A percentile compares a stretch with the other conserved stretches of the same genome.
These are phyloP conservation scores for Hanseniaspora taiwanica DNA, from an alignment of 805 yeast species.

Conservation along the genomic window DNA sequence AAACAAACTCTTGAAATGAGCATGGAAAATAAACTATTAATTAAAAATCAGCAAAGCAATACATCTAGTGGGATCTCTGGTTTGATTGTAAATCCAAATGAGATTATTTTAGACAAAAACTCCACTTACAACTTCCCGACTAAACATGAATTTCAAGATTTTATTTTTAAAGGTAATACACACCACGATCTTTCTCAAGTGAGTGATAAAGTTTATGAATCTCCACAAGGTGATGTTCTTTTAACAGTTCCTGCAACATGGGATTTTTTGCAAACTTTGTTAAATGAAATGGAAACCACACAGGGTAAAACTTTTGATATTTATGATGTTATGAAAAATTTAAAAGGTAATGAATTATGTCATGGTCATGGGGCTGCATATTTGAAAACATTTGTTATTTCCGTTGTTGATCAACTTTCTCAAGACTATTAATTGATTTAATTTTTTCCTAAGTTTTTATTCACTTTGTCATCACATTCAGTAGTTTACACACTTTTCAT, in stretches of 20 bases:
- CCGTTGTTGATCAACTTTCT: slow-evolving; percentile 9
- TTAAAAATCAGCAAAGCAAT: slow-evolving; percentile 16
- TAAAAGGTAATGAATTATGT: slow-evolving; percentile 60
- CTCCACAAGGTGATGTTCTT: slow-evolving; percentile 32
- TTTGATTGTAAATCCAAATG: neutral
- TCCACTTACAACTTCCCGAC: slow-evolving; percentile 20
- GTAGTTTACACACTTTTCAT: neutral
- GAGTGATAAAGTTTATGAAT: no score
- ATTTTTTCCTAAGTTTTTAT: neutral
- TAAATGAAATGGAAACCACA: slow-evolving; percentile 28
- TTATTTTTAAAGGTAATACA: slow-evolving; percentile 7
- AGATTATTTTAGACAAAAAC: neutral
- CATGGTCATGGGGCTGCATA: slow-evolving; percentile 54
- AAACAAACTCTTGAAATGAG: slow-evolving; percentile 42
- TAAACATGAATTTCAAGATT: slow-evolving; percentile 16
- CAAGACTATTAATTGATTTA: slow-evolving; percentile 1
- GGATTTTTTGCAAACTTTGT: slow-evolving; percentile 55
- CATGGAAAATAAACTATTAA: slow-evolving; percentile 51
- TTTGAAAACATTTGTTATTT: slow-evolving; percentile 13
- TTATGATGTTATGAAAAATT: slow-evolving; percentile 38
- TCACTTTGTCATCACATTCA: neutral
- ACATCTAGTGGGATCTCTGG: slow-evolving; percentile 2
- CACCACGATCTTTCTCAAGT: no score
- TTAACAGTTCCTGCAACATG: slow-evolving; percentile 70
- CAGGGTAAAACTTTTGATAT: slow-evolving; percentile 31